These are phyloP conservation scores for Coccomyxa sp. DNA, from an alignment of 139 green algal species.

Conservation along the genomic window DNA sequence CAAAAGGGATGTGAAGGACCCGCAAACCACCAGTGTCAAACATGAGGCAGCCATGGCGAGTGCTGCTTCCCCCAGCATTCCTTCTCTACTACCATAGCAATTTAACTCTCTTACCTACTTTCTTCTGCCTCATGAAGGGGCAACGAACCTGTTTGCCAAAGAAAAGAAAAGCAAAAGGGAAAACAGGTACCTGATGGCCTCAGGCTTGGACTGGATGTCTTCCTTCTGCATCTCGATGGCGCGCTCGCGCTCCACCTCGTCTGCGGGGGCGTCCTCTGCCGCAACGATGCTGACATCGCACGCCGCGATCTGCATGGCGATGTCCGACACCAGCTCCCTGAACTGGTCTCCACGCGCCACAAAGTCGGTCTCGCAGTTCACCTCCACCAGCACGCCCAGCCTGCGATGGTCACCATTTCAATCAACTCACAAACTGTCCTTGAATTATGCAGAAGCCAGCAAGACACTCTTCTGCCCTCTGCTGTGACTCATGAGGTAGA, in stretches of 20 bases:
- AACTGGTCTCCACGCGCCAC: constrained; percentile 89
- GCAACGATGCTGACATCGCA: constrained; percentile 57
- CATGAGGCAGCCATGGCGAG: no score
- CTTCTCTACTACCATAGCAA: no score
- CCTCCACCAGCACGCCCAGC: constrained; percentile 74
- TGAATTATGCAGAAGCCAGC: no score
- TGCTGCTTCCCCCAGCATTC: no score
- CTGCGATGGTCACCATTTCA: constrained; percentile 7
- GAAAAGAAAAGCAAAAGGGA: no score
- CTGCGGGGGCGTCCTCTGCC: constrained; percentile 70
- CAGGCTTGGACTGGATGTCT: constrained; percentile 90
- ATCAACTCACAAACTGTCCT: neutral
- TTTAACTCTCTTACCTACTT: no score
- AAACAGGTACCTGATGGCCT: constrained; percentile 67
- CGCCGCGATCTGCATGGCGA: constrained; percentile 77
- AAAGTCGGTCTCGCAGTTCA: constrained; percentile 99
- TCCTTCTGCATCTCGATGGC: constrained; percentile 96
- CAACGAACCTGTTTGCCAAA: no score
- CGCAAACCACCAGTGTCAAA: no score
- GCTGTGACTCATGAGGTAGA: neutral
- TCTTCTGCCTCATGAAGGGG: no score
- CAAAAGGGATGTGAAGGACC: no score
- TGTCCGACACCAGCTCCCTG: constrained; percentile 76
- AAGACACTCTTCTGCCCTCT: no score
- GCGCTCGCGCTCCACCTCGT: constrained; percentile 77